Conservation (phyloP, 768 basidiomycete species). For the Tricholoma flavovirens region DNA sequence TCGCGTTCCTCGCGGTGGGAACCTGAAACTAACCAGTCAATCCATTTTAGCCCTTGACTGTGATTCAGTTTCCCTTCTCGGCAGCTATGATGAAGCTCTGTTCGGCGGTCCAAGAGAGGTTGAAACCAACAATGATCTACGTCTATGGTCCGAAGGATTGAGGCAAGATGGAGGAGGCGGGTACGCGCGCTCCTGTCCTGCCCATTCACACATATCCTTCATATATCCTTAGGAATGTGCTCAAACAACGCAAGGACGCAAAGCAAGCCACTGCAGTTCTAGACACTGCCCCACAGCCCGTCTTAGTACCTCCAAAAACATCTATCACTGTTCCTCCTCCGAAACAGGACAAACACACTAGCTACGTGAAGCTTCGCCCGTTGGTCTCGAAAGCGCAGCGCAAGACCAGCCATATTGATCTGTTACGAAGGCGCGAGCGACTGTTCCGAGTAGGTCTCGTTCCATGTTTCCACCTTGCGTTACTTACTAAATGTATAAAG, state of each 20-base stretch:
- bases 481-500: not conserved
- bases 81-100: conserved; percentile 36
- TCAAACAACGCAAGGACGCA: conserved; percentile 40
- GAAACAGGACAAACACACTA: not conserved
- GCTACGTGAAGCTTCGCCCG: not conserved
- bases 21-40: conserved; percentile 32
- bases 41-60: conserved; percentile 52
- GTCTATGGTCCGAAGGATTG: conserved; percentile 52
- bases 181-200: conserved; percentile 29
- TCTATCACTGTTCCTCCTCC: not conserved
- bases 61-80: conserved; percentile 34
- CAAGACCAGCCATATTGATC: not conserved
- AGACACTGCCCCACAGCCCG: not conserved
- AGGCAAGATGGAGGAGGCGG: conserved; percentile 53
- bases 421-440: not conserved
- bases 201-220: not conserved
- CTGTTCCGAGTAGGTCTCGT: not conserved
- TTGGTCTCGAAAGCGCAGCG: not conserved
- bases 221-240: conserved; percentile 29
- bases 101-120: conserved; percentile 50
- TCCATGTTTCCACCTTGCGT: not conserved
- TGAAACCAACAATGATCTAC: conserved; percentile 34
- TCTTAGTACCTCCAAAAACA: not conserved
- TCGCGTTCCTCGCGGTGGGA: conserved; percentile 42
- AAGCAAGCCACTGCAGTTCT: conserved; percentile 10